Evolutionary conservation across 2,329 filamentous ascomycete genomes (phyloP), one percentile per base, ranked within the genome.

Genomic region (Blastomyces gilchristii): DNA sequence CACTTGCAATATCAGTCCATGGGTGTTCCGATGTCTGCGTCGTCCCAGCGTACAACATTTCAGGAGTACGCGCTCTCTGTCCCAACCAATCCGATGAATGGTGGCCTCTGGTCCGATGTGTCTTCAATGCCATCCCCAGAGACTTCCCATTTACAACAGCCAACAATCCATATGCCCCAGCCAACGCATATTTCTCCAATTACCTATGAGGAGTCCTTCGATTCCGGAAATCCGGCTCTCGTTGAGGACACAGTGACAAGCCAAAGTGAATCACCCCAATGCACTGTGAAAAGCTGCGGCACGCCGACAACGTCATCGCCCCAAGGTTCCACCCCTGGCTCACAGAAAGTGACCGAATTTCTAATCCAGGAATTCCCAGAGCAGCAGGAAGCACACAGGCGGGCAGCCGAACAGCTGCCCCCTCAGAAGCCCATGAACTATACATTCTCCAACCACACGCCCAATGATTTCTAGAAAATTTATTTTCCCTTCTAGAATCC

Each of bases 351-450:
- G 47, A 72, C 72, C 0, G 75, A 78, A 65, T 79, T 79, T 65
- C 71, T 73, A 63, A 78, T 79, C 59, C 75, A 77, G 59, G 77
- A 79, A 64, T 79, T 77, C 64, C 73, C 76, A 14, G 72, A 78
- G 63, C 77, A 80, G 64, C 74, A 76, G 62, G 71, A 77, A 65
- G 73, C 73, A n/a, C 75, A 78, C 65, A 73, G 74, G 28, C 75
- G 74, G 63, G 71, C 74, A 54, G 73, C 76, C n/a, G 74, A 79
- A 62, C 76, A 78, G 63, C 68, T 79, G 59, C 68, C 72, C 37
- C 72, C 72, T 28, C 75, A 77, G 63, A 74, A 74, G 67, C 73
- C 75, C 7, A 77, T 77, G 67, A 74, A 70, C 56, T 80, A 77
- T 65, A 75, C 75, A 12, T 79, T 80, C 62, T 73, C 76, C 62